Conservation (phyloP, 371 early-diverging fungal genomes). For the Furculomyces boomerangus region DNA sequence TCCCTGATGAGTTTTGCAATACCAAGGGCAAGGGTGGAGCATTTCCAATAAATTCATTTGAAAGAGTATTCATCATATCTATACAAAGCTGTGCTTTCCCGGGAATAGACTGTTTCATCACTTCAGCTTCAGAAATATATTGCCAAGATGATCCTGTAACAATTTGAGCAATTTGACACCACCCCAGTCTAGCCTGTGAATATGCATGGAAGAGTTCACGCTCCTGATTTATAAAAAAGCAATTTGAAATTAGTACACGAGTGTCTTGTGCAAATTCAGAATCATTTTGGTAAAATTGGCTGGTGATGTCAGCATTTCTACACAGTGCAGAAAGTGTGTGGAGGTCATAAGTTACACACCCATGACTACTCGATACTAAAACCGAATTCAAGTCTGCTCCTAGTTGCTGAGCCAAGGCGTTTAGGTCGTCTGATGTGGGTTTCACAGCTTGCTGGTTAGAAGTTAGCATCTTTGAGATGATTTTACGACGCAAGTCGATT, state of each 20-base stretch:
- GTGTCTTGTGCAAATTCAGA: conserved; percentile 16
- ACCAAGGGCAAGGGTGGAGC: not conserved
- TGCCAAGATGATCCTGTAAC: conserved; percentile 41
- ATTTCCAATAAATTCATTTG: not conserved
- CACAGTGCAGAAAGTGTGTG: conserved; percentile 32
- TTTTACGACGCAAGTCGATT: not conserved
- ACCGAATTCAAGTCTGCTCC: not conserved
- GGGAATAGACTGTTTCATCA: not conserved
- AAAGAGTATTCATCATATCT: not conserved
- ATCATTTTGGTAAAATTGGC: not conserved
- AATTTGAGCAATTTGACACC: conserved; percentile 62
- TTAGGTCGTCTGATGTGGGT: not conserved
- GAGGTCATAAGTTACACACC: conserved; percentile 39
- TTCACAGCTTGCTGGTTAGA: not conserved
- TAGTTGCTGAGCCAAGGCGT: not conserved
- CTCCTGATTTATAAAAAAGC: conserved; percentile 40
- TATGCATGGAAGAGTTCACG: conserved; percentile 42
- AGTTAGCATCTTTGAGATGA: not conserved
- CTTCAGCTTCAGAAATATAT: conserved; percentile 7
- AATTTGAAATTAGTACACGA: conserved; percentile 28
- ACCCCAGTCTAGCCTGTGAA: conserved; percentile 43
- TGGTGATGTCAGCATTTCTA: conserved; percentile 23
- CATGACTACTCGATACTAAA: not conserved
- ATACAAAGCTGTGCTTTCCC: not conserved
- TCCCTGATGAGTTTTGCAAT: not conserved